These are phyloP conservation scores for Excoecaria cochinchinensis DNA, from an alignment of 345 rosid genomes.

Conservation along the genomic window DNA sequence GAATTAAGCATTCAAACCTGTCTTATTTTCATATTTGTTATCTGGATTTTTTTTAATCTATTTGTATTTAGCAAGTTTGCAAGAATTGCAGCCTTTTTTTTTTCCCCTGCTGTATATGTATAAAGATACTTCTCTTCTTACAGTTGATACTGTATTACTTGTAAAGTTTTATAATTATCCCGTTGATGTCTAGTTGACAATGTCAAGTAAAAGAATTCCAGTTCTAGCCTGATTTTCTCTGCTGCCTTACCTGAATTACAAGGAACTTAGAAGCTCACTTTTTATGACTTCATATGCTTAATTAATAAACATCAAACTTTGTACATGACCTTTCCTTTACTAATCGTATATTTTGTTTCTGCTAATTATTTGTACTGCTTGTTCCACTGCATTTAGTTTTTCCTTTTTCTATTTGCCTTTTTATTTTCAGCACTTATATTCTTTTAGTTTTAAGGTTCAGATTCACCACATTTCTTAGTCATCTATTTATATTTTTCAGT, in stretches of 20 bases:
- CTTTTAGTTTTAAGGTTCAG: not conserved
- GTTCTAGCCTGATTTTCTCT: not conserved
- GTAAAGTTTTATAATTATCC: no score
- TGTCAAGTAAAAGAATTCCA: not conserved
- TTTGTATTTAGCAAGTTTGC: not conserved
- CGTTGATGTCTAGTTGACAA: not conserved
- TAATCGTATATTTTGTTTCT: not conserved
- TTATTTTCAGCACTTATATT: not conserved
- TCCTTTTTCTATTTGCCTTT: not conserved
- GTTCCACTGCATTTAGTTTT: not conserved
- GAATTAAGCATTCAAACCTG: not conserved
- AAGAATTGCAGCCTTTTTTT: not conserved
- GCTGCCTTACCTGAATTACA: not conserved
- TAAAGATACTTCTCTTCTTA: not conserved
- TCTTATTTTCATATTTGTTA: not conserved
- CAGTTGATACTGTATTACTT: not conserved
- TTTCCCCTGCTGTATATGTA: not conserved
- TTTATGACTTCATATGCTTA: not conserved
- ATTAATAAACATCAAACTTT: not conserved
- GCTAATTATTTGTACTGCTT: not conserved
- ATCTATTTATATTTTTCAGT: not conserved
- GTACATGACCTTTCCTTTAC: not conserved
- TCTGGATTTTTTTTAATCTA: not conserved
- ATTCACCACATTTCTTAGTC: not conserved
- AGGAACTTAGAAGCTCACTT: not conserved